Base-by-base conservation (phyloP, 225 moss, liverwort and hornwort species). In the Pleurozium schreberi region DNA sequence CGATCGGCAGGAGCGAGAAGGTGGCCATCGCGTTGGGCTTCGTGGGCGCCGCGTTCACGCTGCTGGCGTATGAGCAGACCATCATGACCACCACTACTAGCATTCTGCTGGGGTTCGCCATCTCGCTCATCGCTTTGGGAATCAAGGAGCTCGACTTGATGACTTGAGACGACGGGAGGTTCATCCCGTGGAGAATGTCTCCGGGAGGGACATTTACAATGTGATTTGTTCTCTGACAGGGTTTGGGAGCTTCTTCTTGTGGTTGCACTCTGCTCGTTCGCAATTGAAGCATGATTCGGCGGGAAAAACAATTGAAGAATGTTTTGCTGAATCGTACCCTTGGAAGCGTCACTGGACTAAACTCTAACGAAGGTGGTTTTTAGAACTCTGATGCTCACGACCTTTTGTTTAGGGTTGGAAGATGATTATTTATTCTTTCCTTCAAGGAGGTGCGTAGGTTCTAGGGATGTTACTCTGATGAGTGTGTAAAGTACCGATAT, bases 41-140 rank as follows among this genome's bases (percentile, higher is more conserved):
- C 50, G 91, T 89, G 84, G 90, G 90, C 31, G 90, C 90, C 71
- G 90, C 87, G 26, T 90, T 90, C 84, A 90, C 90, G 71, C 80
- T 90, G 55, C 38, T 90, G 84, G 87, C 90, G 63, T 90, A 90
- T 71, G 80, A 90, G 87, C 90, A 90, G 87, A 88, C 90, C 63
- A 30, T 90, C 71, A 90, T 90, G 69, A 79, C 84, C 84, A 88
- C 87, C 84, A 90, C 90, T 30, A 5, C 84, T 2, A 90, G 90
- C 84, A 90, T 90, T 84, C 80, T 90, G 26, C 71, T 90, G 42
- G 90, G 90, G 11, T 90, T 90, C 80, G 38, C 30, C 84, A 61
- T 90, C 68, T 90, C 90, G 87, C 87, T 90, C 80, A 42, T 90
- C 62, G 90, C 90, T 45, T 70, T 90, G 55, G 90, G 90, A 55